phyloP scores from a whole-genome alignment of 805 yeast genomes.

The Lipomyces yamadae region DNA sequence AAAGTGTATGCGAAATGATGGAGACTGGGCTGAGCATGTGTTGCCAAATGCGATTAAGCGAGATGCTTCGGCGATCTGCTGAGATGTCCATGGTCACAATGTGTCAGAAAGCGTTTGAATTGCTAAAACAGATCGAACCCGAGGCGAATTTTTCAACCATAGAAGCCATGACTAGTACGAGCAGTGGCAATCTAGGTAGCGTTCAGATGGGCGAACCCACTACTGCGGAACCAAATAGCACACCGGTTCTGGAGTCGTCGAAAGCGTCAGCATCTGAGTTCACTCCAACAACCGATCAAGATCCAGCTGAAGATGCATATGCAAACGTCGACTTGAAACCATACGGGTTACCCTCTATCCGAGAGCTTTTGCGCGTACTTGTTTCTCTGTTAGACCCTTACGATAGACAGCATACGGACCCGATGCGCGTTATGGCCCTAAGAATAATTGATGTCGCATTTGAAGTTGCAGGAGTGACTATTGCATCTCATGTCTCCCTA shows the following conservation, averaged over 20 bases:
- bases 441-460: conserved; percentile 75
- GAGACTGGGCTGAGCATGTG: conserved; percentile 92
- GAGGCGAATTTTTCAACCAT: conserved; percentile 44
- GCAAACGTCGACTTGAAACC: conserved; percentile 44
- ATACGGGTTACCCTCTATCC: conserved; percentile 74
- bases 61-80: conserved; percentile 84
- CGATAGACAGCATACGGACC: conserved; percentile 82
- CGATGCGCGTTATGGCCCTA: conserved; percentile 82
- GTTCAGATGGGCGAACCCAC: conserved; percentile 60
- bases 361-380: conserved; percentile 75
- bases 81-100: conserved; percentile 77
- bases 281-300: conserved; percentile 21
- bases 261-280: conserved; percentile 25
- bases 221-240: conserved; percentile 24
- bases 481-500: conserved; percentile 66
- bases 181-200: conserved; percentile 55
- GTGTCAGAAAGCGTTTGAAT: conserved; percentile 68
- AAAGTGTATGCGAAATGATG: conserved; percentile 81
- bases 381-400: conserved; percentile 83
- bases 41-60: conserved; percentile 88
- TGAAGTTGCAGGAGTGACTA: conserved; percentile 74
- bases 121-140: conserved; percentile 61
- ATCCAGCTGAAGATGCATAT: conserved; percentile 22
- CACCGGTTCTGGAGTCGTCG: conserved; percentile 28
- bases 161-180: conserved; percentile 45